phyloP scores from a whole-genome alignment of 306 rosid species.

The Abrus pulchellus region DNA sequence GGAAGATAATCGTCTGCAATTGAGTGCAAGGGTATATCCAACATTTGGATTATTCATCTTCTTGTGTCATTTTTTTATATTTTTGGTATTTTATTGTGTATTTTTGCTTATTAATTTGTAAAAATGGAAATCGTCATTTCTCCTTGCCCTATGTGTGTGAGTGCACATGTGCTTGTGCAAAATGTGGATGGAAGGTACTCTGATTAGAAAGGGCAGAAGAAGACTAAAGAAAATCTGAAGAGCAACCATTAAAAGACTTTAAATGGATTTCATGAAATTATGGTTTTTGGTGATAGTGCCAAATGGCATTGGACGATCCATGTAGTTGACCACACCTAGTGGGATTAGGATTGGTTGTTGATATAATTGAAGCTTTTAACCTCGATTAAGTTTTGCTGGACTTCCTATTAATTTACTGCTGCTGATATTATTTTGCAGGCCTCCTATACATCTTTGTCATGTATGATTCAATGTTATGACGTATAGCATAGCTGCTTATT shows the following conservation, averaged over 20 bases:
- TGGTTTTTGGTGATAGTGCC: constrained; percentile 14
- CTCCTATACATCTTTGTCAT: not conserved
- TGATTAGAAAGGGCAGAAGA: constrained; percentile 25
- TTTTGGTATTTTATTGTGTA: constrained; percentile 27
- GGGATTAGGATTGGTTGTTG: constrained; percentile 34
- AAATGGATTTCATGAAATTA: constrained; percentile 21
- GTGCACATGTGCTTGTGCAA: not conserved
- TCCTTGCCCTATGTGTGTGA: not conserved
- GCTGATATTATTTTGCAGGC: not conserved
- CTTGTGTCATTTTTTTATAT: constrained; percentile 12
- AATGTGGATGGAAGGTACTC: constrained; percentile 39
- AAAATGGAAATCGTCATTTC: constrained; percentile 37
- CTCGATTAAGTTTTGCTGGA: constrained; percentile 18
- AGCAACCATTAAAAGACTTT: constrained; percentile 15
- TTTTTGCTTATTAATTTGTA: constrained; percentile 27
- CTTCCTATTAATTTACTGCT: constrained; percentile 5
- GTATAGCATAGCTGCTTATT: not conserved
- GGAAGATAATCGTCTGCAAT: constrained; percentile 78
- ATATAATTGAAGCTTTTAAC: constrained; percentile 40
- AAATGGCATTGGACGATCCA: constrained; percentile 1
- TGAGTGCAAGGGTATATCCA: constrained; percentile 84
- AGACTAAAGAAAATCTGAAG: constrained; percentile 17
- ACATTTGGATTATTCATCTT: constrained; percentile 49
- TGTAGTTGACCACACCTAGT: constrained; percentile 11
- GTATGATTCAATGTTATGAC: constrained; percentile 14